These are phyloP conservation scores for Stipa capillata DNA, from an alignment of 176 grass and related monocot genomes.

Conservation along the genomic window DNA sequence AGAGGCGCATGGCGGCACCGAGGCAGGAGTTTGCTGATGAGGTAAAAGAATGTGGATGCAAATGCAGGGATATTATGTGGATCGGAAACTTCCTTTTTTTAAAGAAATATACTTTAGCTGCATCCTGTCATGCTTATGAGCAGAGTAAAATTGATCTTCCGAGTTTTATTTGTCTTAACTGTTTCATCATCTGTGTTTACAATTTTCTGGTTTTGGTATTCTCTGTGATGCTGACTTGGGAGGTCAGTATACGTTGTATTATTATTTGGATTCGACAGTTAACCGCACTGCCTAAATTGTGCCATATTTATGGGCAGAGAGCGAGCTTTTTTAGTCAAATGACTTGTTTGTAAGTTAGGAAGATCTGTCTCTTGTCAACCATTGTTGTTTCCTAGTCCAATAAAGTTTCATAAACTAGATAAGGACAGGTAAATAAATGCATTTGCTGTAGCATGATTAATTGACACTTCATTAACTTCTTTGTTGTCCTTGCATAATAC, in stretches of 20 bases:
- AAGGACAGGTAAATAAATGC: constrained; percentile 32
- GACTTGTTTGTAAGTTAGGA: constrained; percentile 6
- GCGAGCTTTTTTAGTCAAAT: constrained; percentile 3
- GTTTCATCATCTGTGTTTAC: not conserved
- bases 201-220: not conserved
- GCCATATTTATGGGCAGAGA: constrained; percentile 16
- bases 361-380: constrained; percentile 17
- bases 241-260: not conserved
- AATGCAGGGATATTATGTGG: not conserved
- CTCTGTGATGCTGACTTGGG: not conserved
- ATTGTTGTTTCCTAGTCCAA: constrained; percentile 5
- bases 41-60: constrained; percentile 49
- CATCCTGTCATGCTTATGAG: not conserved
- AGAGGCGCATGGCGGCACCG: constrained; percentile 43
- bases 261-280: not conserved
- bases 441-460: not conserved
- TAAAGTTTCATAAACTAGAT: not conserved
- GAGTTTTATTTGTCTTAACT: not conserved
- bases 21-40: constrained; percentile 64
- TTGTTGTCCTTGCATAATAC: constrained; percentile 5
- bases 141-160: not conserved
- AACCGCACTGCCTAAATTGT: not conserved
- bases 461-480: constrained; percentile 2
- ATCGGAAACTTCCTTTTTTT: not conserved
- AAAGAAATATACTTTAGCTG: not conserved